Base-by-base conservation (phyloP, 2,329 filamentous ascomycete genomes). In the Botryosphaeria dothidea region DNA sequence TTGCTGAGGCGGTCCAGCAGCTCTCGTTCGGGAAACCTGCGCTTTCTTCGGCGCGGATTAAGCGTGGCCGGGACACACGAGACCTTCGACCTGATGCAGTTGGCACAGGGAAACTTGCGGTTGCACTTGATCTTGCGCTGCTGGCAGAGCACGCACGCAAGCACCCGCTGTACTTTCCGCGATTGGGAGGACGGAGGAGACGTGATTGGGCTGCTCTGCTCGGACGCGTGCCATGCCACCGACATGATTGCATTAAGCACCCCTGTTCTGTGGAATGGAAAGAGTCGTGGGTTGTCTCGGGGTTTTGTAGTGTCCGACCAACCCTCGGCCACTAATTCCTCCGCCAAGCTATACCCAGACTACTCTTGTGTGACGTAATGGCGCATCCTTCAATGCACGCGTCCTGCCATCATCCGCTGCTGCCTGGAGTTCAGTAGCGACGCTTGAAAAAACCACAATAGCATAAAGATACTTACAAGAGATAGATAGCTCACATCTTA, bases 111-210 rank as follows among this genome's bases (percentile, higher is more conserved):
- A 75, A 88, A 88, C 69, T 84, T 86, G 76, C 89, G 90, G 23
- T 92, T 88, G 76, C 90, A 92, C 66, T 88, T 88, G 46, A 92
- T 85, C 75, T 92, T 92, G 67, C 90, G 86, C 74, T 91, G 89
- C 73, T 93, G 90, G 72, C 91, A 94, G 21, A 88, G 82, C 15
- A 92, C 83, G 71, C 91, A 94, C 41, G 85, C 80, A 34, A 84
- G 79, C 15, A 82, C 72, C n/a, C 79, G 76, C 63, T 75, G 75
- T 25, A 75, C 68, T 67, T 76, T 77, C 21, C 45, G 45, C 11
- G 9, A 7, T 15, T 48, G 45, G 3, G 45, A 48, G 11, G 45
- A 15, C 11, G 46, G 25, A 6, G 46, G 13, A n/a, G 46, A 51
- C 15, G 15, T 19, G 25, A 19, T 7, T n/a, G 46, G 23, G 25